A percentile compares a stretch with the other conserved stretches of the same genome.
phyloP scores from a whole-genome alignment of 805 yeast genomes.

The Metschnikowia reukaufii region DNA sequence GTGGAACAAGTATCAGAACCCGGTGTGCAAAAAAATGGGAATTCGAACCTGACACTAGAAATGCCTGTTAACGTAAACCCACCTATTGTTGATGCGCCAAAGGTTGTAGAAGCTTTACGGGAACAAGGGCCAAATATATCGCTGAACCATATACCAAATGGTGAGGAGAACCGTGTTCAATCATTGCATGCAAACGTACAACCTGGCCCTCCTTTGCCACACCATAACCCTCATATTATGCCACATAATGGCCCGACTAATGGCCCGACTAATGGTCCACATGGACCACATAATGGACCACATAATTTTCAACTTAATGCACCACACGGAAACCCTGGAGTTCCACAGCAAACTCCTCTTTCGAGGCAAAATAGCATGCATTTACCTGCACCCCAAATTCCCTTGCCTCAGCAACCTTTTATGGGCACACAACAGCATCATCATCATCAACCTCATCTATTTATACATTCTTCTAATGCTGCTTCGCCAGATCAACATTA shows the following conservation, averaged over 20 bases:
- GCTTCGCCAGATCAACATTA: background rate
- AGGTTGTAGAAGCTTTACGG: background rate
- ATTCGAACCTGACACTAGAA: background rate
- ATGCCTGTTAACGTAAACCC: no score
- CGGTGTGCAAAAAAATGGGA: background rate
- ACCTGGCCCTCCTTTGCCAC: no score
- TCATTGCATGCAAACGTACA: no score
- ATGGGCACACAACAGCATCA: background rate
- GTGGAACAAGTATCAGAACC: background rate
- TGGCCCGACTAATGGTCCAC: background rate
- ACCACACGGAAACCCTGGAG: background rate
- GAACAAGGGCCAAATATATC: no score
- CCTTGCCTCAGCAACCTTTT: background rate
- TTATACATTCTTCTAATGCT: background rate
- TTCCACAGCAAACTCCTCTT: background rate
- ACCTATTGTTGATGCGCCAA: background rate
- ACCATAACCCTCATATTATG: no score
- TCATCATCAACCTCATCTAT: background rate
- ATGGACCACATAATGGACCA: background rate
- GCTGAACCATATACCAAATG: no score
- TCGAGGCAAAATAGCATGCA: background rate
- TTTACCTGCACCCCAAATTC: background rate
- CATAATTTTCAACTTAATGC: background rate
- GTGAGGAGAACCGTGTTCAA: no score
- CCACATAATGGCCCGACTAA: no score